A percentile compares a stretch with the other conserved stretches of the same genome.
These are phyloP conservation scores for Orychophragmus violaceus DNA, from an alignment of 345 rosid species.

Conservation along the genomic window DNA sequence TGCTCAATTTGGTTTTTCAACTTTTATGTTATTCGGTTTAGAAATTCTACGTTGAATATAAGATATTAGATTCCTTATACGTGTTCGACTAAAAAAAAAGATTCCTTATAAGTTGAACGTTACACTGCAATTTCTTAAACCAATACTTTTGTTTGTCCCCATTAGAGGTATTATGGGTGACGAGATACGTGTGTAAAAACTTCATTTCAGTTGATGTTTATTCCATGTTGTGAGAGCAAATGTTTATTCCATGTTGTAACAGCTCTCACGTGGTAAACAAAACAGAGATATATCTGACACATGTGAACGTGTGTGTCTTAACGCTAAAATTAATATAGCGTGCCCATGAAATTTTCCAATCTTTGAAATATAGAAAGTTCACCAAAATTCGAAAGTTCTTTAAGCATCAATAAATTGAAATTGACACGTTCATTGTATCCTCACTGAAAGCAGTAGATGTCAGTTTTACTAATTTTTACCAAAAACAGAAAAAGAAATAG, in stretches of 20 bases:
- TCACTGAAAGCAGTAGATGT: constrained; percentile 23
- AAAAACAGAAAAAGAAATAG: not conserved
- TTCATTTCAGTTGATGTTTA: not conserved
- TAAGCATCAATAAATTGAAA: not conserved
- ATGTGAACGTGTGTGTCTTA: constrained; percentile 6
- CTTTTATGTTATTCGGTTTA: not conserved
- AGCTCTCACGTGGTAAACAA: constrained; percentile 8
- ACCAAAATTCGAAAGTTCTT: constrained; percentile 10
- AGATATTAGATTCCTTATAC: not conserved
- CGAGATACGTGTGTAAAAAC: constrained; percentile 8
- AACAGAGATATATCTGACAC: constrained; percentile 24
- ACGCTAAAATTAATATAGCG: not conserved
- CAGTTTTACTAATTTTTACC: constrained; percentile 11
- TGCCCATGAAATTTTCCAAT: constrained; percentile 6
- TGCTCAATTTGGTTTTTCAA: not conserved
- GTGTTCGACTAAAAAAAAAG: too few relatives aligned
- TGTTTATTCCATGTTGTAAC: not conserved
- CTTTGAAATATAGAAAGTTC: constrained; percentile 22
- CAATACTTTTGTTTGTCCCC: not conserved
- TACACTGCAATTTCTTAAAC: not conserved
- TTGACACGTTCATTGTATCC: constrained; percentile 27
- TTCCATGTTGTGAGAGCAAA: too few relatives aligned
- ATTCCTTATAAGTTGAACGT: not conserved
- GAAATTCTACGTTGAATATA: not conserved
- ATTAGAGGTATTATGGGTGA: not conserved